Conservation (phyloP, 306 rosid genomes). For the Acacia crassicarpa region DNA sequence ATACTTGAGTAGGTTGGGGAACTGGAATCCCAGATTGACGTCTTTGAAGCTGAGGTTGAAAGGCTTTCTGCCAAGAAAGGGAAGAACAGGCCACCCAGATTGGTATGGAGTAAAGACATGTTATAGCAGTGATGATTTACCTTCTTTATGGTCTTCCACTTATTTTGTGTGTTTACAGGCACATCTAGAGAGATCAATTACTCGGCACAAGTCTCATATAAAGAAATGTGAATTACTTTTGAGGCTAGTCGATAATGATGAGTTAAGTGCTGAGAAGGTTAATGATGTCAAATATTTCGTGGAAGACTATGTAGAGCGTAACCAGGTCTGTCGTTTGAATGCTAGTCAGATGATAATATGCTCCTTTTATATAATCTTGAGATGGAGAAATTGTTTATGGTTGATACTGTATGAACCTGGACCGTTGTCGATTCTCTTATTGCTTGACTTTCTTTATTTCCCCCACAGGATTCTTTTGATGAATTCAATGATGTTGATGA, state of each 20-base stretch:
- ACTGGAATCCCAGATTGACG: constrained; percentile 80
- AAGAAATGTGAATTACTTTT: constrained; percentile 79
- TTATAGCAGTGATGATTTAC: constrained; percentile 27
- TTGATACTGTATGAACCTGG: not conserved
- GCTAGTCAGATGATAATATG: constrained; percentile 9
- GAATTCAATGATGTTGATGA: constrained; percentile 80
- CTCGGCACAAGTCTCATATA: constrained; percentile 86
- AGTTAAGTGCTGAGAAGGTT: constrained; percentile 85
- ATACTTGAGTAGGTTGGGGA: constrained; percentile 58
- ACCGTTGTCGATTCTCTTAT: constrained; percentile 4
- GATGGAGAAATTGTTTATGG: not conserved
- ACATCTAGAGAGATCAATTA: constrained; percentile 73
- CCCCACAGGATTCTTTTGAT: constrained; percentile 68
- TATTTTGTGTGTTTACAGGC: constrained; percentile 45
- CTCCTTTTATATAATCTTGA: constrained; percentile 7
- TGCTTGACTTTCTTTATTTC: constrained; percentile 2
- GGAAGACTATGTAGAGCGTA: constrained; percentile 86
- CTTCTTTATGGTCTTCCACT: constrained; percentile 28
- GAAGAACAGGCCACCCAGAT: constrained; percentile 74
- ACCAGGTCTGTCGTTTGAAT: constrained; percentile 55
- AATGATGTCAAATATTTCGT: constrained; percentile 81
- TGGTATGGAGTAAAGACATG: constrained; percentile 44
- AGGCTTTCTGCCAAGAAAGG: constrained; percentile 79
- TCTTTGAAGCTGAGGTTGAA: constrained; percentile 86
- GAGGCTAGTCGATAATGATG: constrained; percentile 86